phyloP scores from a whole-genome alignment of 2,329 filamentous ascomycete species.

The Metarhizium album region DNA sequence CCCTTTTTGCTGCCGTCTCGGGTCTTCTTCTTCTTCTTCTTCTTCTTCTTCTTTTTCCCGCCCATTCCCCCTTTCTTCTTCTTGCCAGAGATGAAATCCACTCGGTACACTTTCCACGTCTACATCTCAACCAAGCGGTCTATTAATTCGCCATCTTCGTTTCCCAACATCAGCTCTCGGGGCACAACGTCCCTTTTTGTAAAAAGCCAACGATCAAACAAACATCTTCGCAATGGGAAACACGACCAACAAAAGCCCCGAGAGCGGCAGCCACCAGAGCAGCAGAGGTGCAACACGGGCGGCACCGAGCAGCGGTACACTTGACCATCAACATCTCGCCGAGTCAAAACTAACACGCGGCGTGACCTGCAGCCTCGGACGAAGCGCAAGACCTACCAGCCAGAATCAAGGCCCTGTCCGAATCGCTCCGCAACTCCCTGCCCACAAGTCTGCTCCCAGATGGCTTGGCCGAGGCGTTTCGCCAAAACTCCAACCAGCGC shows the following conservation, averaged over 20 bases:
- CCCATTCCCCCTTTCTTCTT: too few relatives aligned
- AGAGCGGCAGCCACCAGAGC: not conserved
- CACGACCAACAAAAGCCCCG: not conserved
- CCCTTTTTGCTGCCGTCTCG: not conserved
- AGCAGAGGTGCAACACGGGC: not conserved
- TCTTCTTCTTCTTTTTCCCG: too few relatives aligned
- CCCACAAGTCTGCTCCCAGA: conserved; percentile 14
- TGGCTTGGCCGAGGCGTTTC: conserved; percentile 12
- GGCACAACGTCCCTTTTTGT: too few relatives aligned
- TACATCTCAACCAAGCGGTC: too few relatives aligned
- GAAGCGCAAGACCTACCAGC: not conserved
- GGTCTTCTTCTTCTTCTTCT: not conserved
- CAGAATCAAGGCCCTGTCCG: conserved; percentile 3
- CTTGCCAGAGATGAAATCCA: too few relatives aligned
- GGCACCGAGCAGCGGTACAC: not conserved
- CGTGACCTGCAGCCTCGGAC: not conserved
- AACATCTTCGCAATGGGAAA: not conserved
- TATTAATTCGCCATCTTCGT: too few relatives aligned
- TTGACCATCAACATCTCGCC: not conserved
- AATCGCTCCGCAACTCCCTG: conserved; percentile 9
- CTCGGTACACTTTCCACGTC: too few relatives aligned
- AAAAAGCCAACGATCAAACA: too few relatives aligned
- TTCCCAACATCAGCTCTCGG: too few relatives aligned
- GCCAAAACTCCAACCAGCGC: conserved; percentile 13
- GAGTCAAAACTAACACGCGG: not conserved